These are phyloP conservation scores for Fusarium odoratissimum DNA, from an alignment of 2,329 filamentous ascomycete genomes.

Conservation along the genomic window DNA sequence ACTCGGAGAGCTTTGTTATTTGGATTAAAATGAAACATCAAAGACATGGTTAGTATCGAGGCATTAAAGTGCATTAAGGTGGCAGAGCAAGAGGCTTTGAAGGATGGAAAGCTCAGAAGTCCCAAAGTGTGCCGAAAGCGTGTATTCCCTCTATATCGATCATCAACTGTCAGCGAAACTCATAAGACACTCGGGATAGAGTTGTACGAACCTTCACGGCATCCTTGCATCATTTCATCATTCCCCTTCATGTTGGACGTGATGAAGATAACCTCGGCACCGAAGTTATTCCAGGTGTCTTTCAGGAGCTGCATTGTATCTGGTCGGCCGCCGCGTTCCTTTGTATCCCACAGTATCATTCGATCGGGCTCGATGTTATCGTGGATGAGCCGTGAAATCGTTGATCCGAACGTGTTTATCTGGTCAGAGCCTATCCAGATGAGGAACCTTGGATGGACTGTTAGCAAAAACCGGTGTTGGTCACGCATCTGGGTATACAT, in stretches of 20 bases:
- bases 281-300: background rate
- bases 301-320: background rate
- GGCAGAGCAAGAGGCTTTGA: fast-evolving
- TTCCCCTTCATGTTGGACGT: background rate
- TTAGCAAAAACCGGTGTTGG: fast-evolving
- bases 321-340: background rate
- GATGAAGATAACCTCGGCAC: background rate
- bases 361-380: background rate
- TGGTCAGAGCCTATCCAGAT: conserved; percentile 8
- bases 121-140: background rate
- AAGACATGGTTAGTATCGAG: fast-evolving
- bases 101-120: background rate
- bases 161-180: background rate
- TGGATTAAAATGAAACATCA: fast-evolving
- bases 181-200: too few species aligned
- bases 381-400: background rate
- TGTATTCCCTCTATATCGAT: background rate
- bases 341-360: conserved; percentile 12
- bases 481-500: fast-evolving
- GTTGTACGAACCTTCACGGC: background rate
- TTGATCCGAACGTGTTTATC: background rate
- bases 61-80: too few species aligned
- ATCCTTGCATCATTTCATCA: conserved; percentile 3
- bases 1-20: fast-evolving
- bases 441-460: background rate